These are phyloP conservation scores for Leccinum griseonigrum DNA, from an alignment of 1,284 basidiomycete genomes.

Conservation along the genomic window DNA sequence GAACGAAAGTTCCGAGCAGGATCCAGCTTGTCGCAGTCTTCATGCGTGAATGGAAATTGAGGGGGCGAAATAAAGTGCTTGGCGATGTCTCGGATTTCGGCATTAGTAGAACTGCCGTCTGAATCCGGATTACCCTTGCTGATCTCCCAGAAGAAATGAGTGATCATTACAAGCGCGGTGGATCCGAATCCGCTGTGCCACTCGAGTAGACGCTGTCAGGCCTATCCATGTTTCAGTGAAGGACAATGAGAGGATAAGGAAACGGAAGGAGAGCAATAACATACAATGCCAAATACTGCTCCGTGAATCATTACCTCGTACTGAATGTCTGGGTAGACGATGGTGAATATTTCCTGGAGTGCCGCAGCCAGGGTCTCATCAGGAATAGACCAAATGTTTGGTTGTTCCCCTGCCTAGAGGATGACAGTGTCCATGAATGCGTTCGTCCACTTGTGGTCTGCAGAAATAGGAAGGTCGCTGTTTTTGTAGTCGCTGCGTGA, in stretches of 20 bases:
- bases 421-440: conserved; percentile 2
- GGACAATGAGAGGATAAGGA: too few species aligned
- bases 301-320: conserved; percentile 2
- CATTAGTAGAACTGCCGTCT: too few species aligned
- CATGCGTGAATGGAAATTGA: neutral
- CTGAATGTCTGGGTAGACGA: conserved; percentile 3
- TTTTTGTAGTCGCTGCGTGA: neutral
- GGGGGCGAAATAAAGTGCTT: neutral
- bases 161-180: too few species aligned
- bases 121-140: too few species aligned
- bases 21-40: too few species aligned
- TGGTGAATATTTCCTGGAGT: conserved; percentile 10
- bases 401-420: conserved; percentile 12
- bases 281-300: conserved; percentile 6
- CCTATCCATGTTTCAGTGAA: too few species aligned
- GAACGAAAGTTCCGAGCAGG: too few species aligned
- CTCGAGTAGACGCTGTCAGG: conserved; percentile 5
- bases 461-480: neutral
- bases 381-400: conserved; percentile 10
- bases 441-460: neutral
- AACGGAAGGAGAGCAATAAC: too few species aligned
- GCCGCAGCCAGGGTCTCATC: conserved; percentile 3
- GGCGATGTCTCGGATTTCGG: neutral
- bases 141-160: too few species aligned
- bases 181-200: too few species aligned